Evolutionary conservation across 1,284 basidiomycete species (phyloP), one percentile per base, ranked within the genome.

Genomic region (Inonotus hispidus): DNA sequence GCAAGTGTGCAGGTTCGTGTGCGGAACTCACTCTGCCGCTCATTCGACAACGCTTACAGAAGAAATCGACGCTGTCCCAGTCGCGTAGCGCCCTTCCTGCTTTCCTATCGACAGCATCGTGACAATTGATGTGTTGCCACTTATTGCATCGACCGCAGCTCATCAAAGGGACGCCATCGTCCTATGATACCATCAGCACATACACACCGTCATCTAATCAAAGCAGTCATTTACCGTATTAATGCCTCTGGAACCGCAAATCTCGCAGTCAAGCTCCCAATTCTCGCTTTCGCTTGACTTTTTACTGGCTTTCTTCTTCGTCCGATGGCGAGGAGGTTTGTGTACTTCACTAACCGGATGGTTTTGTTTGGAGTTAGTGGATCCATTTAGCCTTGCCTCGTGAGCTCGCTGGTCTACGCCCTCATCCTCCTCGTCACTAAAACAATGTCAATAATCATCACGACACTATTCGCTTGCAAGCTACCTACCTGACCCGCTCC

Each of bases 241-340:
- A 59, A 83, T 74, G 8, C 90, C 90, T 37, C 76, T 78, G 58
- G 80, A 79, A 56, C 79, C 79, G 70, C 92, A 95, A 21, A 95
- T 78, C 68, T 95, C 92, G 71, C 92, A 95, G 68, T 89, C 85
- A 49, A 95, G 76, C 60, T 89, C 83, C 93, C 93, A 95, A 63
- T 88, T 82, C 19, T 43, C 41, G 16, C 41, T 43, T 56, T 85
- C 87, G 19, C 77, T 71, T 58, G 38, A 25, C 37, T 25, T 41
- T 27, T 52, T 35, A 16, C 27, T 58, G 56, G 45, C 21, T 10
- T 32, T 49, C 21, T 41, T 59, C 19, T 27, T 37, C 23, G 32
- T 16, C 11, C 39, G 60, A 25, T n/a, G 29, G 23, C 52, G 59
- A 29, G 39, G 11, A 54, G 35, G 19, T 37, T 54, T 54, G 14